phyloP scores from a whole-genome alignment of 495 filamentous ascomycete genomes.

The Tuber indicum region DNA sequence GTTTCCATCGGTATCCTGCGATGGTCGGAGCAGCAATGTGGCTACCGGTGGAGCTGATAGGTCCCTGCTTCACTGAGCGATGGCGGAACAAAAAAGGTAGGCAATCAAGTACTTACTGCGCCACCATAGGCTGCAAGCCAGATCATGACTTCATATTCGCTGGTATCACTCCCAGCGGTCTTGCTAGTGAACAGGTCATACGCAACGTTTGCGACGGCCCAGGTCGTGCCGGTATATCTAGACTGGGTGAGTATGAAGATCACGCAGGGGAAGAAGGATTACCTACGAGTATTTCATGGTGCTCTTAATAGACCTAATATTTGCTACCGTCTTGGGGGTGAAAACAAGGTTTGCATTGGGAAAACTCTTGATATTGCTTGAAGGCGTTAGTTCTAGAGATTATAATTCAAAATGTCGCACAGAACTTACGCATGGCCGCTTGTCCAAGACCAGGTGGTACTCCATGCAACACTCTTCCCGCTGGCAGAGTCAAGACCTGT shows the following conservation, averaged over 20 bases:
- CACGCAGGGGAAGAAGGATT: neutral
- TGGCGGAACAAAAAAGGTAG: neutral
- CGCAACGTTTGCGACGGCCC: constrained; percentile 56
- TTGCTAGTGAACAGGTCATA: constrained; percentile 60
- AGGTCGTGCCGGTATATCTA: constrained; percentile 51
- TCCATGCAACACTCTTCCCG: constrained; percentile 51
- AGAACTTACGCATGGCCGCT: constrained; percentile 43
- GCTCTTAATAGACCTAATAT: constrained; percentile 50
- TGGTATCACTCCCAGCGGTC: constrained; percentile 43
- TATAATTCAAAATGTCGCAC: neutral
- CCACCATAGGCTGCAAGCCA: constrained; percentile 45
- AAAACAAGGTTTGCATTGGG: constrained; percentile 51
- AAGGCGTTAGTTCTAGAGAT: neutral
- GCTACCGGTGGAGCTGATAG: constrained; percentile 55
- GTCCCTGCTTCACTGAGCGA: constrained; percentile 41
- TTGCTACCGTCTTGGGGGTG: constrained; percentile 48
- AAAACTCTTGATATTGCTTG: constrained; percentile 54
- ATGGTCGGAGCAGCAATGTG: constrained; percentile 52
- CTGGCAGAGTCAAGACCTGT: constrained; percentile 49
- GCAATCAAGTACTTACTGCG: neutral
- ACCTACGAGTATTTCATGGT: constrained; percentile 53
- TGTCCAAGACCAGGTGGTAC: constrained; percentile 55
- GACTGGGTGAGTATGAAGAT: neutral
- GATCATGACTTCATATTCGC: constrained; percentile 65
- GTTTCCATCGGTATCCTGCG: constrained; percentile 49